phyloP scores from a whole-genome alignment of 768 basidiomycete genomes.

The Lactifluus subvellereus region DNA sequence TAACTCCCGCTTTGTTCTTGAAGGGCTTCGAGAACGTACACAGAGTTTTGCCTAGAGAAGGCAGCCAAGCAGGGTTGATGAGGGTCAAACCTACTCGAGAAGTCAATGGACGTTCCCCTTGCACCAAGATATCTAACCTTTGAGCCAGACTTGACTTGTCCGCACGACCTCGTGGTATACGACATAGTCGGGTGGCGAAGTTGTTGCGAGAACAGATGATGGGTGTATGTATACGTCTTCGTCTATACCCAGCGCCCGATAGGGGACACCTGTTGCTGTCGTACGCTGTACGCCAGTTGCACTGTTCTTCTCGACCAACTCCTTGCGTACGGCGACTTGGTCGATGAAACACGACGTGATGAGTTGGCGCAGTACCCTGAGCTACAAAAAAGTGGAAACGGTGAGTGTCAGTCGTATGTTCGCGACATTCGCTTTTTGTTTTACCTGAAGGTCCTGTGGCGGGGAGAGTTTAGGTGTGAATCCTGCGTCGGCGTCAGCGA shows the following conservation, averaged over 20 bases:
- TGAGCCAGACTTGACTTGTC: constrained; percentile 70
- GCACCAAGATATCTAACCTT: constrained; percentile 45
- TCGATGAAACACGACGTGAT: constrained; percentile 89
- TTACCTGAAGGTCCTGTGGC: constrained; percentile 72
- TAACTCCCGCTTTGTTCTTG: constrained; percentile 57
- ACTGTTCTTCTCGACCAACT: constrained; percentile 57
- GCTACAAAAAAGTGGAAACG: constrained; percentile 37
- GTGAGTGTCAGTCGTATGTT: neutral
- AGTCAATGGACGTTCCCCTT: neutral
- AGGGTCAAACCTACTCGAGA: constrained; percentile 60
- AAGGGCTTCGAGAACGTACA: constrained; percentile 88
- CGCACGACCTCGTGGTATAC: constrained; percentile 79
- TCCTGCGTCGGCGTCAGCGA: constrained; percentile 54
- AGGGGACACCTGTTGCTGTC: constrained; percentile 75
- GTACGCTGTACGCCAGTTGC: constrained; percentile 62
- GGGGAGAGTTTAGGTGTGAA: constrained; percentile 65
- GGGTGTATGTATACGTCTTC: constrained; percentile 94
- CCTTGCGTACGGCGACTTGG: constrained; percentile 88
- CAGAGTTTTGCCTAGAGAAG: constrained; percentile 68
- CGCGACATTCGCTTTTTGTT: constrained; percentile 9
- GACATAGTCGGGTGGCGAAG: constrained; percentile 77
- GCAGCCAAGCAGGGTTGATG: constrained; percentile 84
- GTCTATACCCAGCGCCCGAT: constrained; percentile 68
- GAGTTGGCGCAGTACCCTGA: constrained; percentile 87
- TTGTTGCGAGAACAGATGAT: constrained; percentile 67